Evolutionary conservation across 2,329 filamentous ascomycete species (phyloP).

Genomic region (Colletotrichum eleusines): DNA sequence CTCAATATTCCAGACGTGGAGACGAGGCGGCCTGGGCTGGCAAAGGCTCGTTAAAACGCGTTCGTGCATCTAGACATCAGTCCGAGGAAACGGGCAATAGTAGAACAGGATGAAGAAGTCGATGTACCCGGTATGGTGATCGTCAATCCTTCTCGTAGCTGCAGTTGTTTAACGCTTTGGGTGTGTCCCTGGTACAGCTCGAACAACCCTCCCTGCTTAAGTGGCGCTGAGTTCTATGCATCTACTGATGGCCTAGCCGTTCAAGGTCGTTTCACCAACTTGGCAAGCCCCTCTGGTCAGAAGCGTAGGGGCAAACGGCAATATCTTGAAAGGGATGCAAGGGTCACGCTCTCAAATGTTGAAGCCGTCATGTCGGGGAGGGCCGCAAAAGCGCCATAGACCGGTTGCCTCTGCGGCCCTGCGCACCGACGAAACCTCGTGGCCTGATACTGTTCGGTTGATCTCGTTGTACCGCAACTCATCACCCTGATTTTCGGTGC

Average conservation of each 20-base stretch:
- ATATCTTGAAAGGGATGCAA: conserved; percentile 10
- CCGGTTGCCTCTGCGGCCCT: conserved; percentile 77
- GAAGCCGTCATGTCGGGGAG: conserved; percentile 64
- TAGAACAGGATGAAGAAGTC: not conserved
- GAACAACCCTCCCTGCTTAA: not conserved
- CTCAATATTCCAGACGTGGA: not conserved
- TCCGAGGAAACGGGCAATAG: not conserved
- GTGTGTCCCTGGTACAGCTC: not conserved
- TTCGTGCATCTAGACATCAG: not conserved
- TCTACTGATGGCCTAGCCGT: not conserved
- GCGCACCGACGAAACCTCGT: conserved; percentile 75
- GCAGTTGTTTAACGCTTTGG: not conserved
- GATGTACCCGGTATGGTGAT: not conserved
- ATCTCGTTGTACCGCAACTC: conserved; percentile 80
- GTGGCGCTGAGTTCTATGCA: not conserved
- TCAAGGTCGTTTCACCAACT: not conserved
- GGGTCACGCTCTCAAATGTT: conserved; percentile 55
- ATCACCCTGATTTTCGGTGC: conserved; percentile 49
- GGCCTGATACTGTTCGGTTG: conserved; percentile 75
- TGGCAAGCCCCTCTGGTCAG: not conserved
- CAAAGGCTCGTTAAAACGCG: not conserved
- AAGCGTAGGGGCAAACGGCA: not conserved
- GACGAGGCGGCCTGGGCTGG: not conserved
- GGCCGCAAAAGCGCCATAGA: conserved; percentile 83
- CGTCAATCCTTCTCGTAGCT: not conserved